Percentiles rank a stretch among this genome's conserved stretches.
Evolutionary conservation across 169 alveolate species (phyloP).

Genomic region (Plasmodium knowlesi): DNA sequence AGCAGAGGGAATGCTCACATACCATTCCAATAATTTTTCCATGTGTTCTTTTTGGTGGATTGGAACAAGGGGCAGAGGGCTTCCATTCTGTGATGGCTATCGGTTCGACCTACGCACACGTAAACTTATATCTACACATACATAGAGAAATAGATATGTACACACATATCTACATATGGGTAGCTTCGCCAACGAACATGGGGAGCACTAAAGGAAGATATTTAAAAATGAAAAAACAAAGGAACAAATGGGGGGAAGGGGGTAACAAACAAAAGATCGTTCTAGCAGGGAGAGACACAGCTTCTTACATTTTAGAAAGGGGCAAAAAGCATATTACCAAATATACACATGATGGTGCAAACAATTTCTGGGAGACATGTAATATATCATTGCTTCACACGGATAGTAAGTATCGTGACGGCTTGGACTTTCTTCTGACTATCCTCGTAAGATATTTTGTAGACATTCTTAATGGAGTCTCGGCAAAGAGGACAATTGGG

Average conservation of each 20-base stretch:
- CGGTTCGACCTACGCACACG: background rate
- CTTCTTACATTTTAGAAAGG: background rate
- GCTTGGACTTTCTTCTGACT: conserved; percentile 30
- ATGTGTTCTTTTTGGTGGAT: background rate
- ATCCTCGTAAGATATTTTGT: conserved; percentile 67
- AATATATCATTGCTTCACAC: conserved; percentile 16
- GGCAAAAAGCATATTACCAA: background rate
- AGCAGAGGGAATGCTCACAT: background rate
- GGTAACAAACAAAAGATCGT: background rate
- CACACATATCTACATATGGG: background rate
- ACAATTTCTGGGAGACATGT: background rate
- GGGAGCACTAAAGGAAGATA: background rate
- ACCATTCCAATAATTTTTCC: background rate
- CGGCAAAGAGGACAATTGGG: conserved; percentile 72
- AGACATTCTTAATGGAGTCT: conserved; percentile 47
- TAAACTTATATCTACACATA: background rate
- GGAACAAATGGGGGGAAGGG: background rate
- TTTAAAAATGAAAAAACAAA: conserved; percentile 5
- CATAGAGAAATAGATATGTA: background rate
- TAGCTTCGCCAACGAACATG: background rate
- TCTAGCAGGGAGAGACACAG: background rate
- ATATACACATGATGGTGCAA: background rate
- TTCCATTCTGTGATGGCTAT: background rate
- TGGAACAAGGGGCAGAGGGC: background rate
- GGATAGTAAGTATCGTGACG: conserved; percentile 26